Evolutionary conservation across 116 monocot genomes (phyloP).

Genomic region (Phalaenopsis hybrid): DNA sequence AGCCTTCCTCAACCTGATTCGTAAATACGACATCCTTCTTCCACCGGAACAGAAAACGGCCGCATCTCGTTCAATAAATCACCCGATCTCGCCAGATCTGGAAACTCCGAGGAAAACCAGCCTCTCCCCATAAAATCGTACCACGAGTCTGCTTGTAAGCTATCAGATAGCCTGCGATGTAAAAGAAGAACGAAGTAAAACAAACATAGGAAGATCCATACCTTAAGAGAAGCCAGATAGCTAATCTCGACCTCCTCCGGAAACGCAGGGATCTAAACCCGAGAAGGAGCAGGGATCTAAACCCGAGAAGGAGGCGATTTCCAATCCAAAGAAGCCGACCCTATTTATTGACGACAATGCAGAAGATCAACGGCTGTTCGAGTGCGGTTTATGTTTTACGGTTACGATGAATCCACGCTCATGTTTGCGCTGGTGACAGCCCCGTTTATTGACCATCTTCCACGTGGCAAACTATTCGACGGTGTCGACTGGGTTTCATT

Average conservation of each 20-base stretch:
- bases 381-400: background rate
- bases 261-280: background rate
- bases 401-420: background rate
- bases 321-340: background rate
- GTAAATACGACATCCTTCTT: background rate
- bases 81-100: background rate
- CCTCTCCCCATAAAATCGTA: background rate
- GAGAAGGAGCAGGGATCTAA: too few relatives aligned
- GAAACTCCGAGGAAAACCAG: background rate
- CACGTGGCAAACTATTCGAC: background rate
- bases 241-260: background rate
- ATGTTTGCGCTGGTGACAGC: background rate
- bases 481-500: background rate
- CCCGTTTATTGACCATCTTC: background rate
- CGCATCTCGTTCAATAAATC: background rate
- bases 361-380: background rate
- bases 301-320: background rate
- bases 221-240: background rate
- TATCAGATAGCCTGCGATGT: background rate
- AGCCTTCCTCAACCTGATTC: background rate
- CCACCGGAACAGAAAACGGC: background rate
- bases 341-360: background rate
- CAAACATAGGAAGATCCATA: background rate
- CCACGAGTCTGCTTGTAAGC: background rate
- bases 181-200: background rate